phyloP scores from a whole-genome alignment of 208 protist genomes.

The Wallacemonas collosoma region DNA sequence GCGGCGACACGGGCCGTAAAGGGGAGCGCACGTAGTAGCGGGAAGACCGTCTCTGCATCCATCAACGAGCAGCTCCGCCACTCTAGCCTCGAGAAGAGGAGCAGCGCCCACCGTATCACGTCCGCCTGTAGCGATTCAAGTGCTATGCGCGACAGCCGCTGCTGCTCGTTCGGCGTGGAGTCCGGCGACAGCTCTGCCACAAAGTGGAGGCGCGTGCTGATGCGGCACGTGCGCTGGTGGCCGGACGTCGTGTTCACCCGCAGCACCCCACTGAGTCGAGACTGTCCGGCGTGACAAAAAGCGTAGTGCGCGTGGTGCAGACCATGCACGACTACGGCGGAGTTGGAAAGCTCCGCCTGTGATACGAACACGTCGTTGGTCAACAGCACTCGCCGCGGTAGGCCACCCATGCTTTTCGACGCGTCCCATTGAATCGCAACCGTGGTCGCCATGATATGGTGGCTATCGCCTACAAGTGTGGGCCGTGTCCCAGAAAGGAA shows the following conservation, averaged over 20 bases:
- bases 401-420: slow-evolving; percentile 14
- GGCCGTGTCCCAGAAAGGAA: too few species aligned
- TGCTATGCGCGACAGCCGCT: background rate
- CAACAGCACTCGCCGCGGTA: slow-evolving; percentile 2
- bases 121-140: slow-evolving; percentile 1
- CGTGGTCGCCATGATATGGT: background rate
- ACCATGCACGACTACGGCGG: background rate
- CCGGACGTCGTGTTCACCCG: background rate
- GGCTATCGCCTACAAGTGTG: too few species aligned
- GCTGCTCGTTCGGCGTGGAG: slow-evolving; percentile 4
- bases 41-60: slow-evolving; percentile 5
- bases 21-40: slow-evolving; percentile 5
- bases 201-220: background rate
- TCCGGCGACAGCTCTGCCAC: slow-evolving; percentile 5
- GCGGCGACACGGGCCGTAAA: background rate
- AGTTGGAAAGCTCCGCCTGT: background rate
- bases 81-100: background rate
- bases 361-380: background rate
- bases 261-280: background rate
- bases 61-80: background rate
- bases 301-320: slow-evolving; percentile 7
- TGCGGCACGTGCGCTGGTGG: background rate
- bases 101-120: slow-evolving; percentile 4
- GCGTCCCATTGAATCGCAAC: slow-evolving; percentile 1
- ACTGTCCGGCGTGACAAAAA: background rate